Conservation (phyloP, 768 basidiomycete genomes). For the Dentipellis sp. region DNA sequence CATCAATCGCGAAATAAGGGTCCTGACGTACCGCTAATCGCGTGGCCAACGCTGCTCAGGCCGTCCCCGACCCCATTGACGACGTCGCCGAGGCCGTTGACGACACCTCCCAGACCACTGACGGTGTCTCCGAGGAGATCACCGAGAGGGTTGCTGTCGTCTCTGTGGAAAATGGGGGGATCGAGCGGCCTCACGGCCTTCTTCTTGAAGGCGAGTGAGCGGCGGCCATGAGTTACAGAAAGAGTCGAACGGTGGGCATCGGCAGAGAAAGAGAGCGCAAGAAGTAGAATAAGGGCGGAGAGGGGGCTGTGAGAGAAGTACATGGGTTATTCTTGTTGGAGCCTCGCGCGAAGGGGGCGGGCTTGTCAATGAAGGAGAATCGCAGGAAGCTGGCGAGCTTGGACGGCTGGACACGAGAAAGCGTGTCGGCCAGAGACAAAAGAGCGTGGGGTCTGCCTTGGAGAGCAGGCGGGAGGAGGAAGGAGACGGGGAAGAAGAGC, state of each 20-base stretch:
- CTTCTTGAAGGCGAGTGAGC: slow-evolving; percentile 1
- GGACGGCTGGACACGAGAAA: not conserved
- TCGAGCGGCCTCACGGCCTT: not conserved
- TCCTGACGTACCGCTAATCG: too few species aligned
- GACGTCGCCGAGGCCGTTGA: not conserved
- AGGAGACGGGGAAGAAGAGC: not conserved
- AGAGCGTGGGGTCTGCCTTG: slow-evolving; percentile 1
- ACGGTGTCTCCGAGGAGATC: slow-evolving; percentile 17
- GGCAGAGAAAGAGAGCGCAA: not conserved
- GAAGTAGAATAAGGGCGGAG: not conserved
- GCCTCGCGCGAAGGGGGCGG: not conserved
- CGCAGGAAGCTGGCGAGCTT: not conserved
- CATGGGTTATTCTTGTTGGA: not conserved
- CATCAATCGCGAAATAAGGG: not conserved
- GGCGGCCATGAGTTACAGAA: not conserved
- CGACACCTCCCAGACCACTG: not conserved
- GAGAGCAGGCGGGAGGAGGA: not conserved
- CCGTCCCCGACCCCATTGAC: too few species aligned
- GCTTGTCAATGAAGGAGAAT: not conserved
- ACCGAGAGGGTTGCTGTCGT: not conserved
- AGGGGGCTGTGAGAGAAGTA: not conserved
- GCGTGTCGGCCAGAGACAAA: not conserved
- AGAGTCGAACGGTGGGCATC: not conserved
- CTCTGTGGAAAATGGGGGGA: not conserved
- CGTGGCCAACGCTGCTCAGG: too few species aligned